phyloP scores from a whole-genome alignment of 2,329 filamentous ascomycete species.

The Colletotrichum euphorbiae region DNA sequence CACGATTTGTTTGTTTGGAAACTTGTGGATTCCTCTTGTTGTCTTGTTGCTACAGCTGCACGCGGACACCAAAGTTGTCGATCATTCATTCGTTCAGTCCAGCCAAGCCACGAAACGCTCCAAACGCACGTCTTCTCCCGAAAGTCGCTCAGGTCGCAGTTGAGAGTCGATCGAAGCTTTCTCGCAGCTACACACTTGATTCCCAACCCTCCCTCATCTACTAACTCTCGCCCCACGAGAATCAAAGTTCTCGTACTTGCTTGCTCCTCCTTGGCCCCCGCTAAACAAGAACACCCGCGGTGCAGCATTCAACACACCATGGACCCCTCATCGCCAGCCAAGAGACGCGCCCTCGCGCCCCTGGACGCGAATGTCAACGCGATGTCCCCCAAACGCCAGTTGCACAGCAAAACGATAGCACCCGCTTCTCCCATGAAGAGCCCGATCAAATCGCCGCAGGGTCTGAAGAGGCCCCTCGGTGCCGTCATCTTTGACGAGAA shows the following conservation, averaged over 20 bases:
- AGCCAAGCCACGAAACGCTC: slow-evolving; percentile 31
- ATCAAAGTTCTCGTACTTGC: background rate
- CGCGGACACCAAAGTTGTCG: slow-evolving; percentile 29
- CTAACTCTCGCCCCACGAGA: background rate
- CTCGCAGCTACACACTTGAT: slow-evolving; percentile 4
- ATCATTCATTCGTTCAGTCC: slow-evolving; percentile 36
- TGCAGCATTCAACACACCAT: slow-evolving; percentile 21
- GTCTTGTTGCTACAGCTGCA: slow-evolving; percentile 39
- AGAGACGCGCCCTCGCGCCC: slow-evolving; percentile 62
- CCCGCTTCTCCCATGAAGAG: slow-evolving; percentile 35
- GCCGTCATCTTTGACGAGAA: slow-evolving; percentile 36
- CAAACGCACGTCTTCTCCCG: slow-evolving; percentile 1
- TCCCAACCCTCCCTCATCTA: background rate
- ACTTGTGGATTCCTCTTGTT: slow-evolving; percentile 20
- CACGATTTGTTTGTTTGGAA: slow-evolving; percentile 30
- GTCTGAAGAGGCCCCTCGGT: slow-evolving; percentile 37
- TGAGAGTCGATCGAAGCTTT: background rate
- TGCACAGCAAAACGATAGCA: slow-evolving; percentile 39
- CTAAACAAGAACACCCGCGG: background rate
- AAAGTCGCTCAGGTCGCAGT: slow-evolving; percentile 24
- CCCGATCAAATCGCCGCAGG: slow-evolving; percentile 31
- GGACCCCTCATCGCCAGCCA: slow-evolving; percentile 52
- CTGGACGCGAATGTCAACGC: slow-evolving; percentile 62
- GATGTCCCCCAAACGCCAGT: slow-evolving; percentile 48
- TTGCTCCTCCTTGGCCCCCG: background rate